Base-by-base conservation (phyloP, 1,284 basidiomycete species). In the Lentinula novae-zelandiae region DNA sequence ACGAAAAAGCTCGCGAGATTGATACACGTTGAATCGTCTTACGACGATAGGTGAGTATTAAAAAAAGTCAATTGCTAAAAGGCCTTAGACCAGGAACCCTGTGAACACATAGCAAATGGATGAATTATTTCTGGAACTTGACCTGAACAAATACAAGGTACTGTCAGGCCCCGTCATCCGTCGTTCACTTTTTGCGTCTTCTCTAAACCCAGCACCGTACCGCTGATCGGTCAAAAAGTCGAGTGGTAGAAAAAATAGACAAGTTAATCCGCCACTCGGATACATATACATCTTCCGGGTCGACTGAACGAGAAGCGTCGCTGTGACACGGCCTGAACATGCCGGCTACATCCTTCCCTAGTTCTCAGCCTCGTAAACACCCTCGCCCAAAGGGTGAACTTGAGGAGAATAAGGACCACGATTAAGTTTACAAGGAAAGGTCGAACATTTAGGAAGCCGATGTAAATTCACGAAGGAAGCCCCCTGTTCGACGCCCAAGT, bases 81-180 rank as follows among this genome's bases (percentile, higher is more conserved):
- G 36, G 17, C 9, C 34, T 34, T 38, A 53, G 31, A 5, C 34
- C 51, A 53, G 51, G 51, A 53, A 53, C 51, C 31, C 20, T 44
- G 20, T 27, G 33, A 54, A 54, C 27, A 46, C 22, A 3, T 22
- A 8, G 44, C 20, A 42, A n/a, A 46, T 4, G 9, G 7, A 46
- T 22, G n/a, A 22, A 22, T 46, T 46, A 46, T 46, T 46, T 7
- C 44, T 46, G 44, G 44, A 46, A 22, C 44, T 46, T 10, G 8
- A 46, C 20, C 22, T 27, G 44, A 46, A 46, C 44, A 53, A 36
- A 54, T 22, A n/a, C 53, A 42, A 54, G 53, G 53, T 42, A 54
- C 53, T 56, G 54, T 56, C 42, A 33, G 31, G 54, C 36, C 20
- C 40, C 36, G 54, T 56, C 42, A 44, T 44, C 42, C n/a, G 42